These are phyloP conservation scores for Erigeron canadensis DNA, from an alignment of 129 eudicot genomes.

Conservation along the genomic window DNA sequence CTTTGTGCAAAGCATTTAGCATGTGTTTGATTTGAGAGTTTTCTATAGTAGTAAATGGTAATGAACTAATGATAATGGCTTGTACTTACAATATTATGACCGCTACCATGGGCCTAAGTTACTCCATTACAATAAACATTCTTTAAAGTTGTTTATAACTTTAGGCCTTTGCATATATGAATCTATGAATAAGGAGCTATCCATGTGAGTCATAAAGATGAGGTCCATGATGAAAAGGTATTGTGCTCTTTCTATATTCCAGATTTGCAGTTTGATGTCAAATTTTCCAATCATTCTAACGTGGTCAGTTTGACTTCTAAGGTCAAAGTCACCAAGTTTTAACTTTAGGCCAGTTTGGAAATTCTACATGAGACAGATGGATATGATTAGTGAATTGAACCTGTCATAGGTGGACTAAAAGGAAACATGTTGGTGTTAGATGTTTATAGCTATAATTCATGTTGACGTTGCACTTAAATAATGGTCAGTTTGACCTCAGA, in stretches of 20 bases:
- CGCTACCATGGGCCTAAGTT: no score
- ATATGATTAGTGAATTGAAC: not conserved
- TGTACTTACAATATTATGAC: no score
- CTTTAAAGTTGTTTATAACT: no score
- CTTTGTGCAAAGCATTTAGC: no score
- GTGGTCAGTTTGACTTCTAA: constrained; percentile 17
- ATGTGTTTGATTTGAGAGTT: no score
- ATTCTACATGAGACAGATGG: not conserved
- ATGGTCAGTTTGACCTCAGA: constrained; percentile 19
- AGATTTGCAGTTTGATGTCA: not conserved
- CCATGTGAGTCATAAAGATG: constrained; percentile 92
- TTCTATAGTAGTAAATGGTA: no score
- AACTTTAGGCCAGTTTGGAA: not conserved
- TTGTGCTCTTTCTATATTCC: constrained; percentile 2
- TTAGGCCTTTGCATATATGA: no score
- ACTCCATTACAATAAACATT: no score
- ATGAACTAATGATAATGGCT: no score
- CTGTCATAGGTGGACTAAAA: not conserved
- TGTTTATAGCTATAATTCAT: not conserved
- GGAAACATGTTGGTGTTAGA: not conserved
- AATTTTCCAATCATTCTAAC: not conserved
- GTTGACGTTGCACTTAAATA: not conserved
- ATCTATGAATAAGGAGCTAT: constrained; percentile 46
- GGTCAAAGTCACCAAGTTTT: constrained; percentile 8
- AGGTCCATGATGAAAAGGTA: constrained; percentile 91